Conservation (phyloP, 1,284 basidiomycete genomes). For the Exsudoporus floridanus region DNA sequence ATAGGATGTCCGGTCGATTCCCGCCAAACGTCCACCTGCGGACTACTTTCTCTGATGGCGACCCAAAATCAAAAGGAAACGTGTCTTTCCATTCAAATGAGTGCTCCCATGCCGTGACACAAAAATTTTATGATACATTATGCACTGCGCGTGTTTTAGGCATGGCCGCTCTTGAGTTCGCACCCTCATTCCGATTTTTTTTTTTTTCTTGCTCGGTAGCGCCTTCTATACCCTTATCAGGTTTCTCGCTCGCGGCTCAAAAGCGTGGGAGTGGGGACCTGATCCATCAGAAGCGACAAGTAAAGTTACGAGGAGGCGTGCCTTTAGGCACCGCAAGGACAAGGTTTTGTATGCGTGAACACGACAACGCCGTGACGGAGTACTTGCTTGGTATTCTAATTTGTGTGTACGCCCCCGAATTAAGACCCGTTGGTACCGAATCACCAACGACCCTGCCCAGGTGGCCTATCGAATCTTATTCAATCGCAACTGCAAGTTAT, state of each 20-base stretch:
- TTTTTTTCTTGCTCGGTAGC: constrained; percentile 22
- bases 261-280: constrained; percentile 22
- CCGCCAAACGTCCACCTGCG: constrained; percentile 84
- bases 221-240: constrained; percentile 11
- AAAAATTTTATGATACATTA: constrained; percentile 13
- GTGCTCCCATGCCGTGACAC: constrained; percentile 20
- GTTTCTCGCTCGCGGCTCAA: constrained; percentile 13
- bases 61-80: constrained; percentile 6
- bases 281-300: constrained; percentile 21
- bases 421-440: constrained; percentile 6
- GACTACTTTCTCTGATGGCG: constrained; percentile 71
- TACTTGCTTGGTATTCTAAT: not conserved
- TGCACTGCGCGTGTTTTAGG: constrained; percentile 27
- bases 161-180: constrained; percentile 26
- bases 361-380: constrained; percentile 6
- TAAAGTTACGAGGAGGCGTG: constrained; percentile 22
- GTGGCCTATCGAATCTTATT: constrained; percentile 18
- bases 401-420: constrained; percentile 9
- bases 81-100: constrained; percentile 21
- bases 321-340: constrained; percentile 34
- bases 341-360: constrained; percentile 22
- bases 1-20: constrained; percentile 83
- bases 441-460: constrained; percentile 13
- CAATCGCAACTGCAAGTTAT: constrained; percentile 8
- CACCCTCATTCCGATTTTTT: constrained; percentile 22